A percentile compares a stretch with the other conserved stretches of the same genome.
phyloP scores from a whole-genome alignment of 2,329 filamentous ascomycete species.

The Colletotrichum trifolii region DNA sequence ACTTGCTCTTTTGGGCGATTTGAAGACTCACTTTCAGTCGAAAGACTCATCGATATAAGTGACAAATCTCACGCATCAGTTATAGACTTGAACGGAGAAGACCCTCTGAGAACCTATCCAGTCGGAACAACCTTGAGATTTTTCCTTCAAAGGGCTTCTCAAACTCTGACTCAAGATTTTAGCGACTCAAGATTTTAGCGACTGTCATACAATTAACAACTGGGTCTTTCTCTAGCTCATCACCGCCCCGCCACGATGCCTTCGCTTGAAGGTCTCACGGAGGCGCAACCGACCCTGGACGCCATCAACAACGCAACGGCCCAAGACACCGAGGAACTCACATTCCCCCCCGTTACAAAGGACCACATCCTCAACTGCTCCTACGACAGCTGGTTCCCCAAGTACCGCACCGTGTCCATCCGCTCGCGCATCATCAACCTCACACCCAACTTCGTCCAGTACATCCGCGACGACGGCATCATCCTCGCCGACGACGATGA shows the following conservation, averaged over 20 bases:
- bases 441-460: slow-evolving; percentile 79
- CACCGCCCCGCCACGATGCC: slow-evolving; percentile 44
- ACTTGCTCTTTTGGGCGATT: slow-evolving; percentile 30
- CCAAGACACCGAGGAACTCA: slow-evolving; percentile 52
- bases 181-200: background rate
- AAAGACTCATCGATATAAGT: slow-evolving; percentile 36
- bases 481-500: slow-evolving; percentile 79
- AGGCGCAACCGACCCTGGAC: slow-evolving; percentile 30
- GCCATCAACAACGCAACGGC: slow-evolving; percentile 27
- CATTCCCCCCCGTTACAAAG: slow-evolving; percentile 85
- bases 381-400: slow-evolving; percentile 90
- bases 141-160: background rate
- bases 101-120: no score
- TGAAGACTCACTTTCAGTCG: slow-evolving; percentile 27
- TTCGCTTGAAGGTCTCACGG: slow-evolving; percentile 40
- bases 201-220: background rate
- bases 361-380: slow-evolving; percentile 94
- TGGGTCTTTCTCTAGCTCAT: background rate
- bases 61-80: background rate
- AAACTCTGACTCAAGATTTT: background rate
- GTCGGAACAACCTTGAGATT: no score
- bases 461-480: slow-evolving; percentile 93
- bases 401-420: slow-evolving; percentile 79
- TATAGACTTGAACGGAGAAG: no score
- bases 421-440: slow-evolving; percentile 89